phyloP scores from a whole-genome alignment of 1,284 basidiomycete species.

The Tremellales sp. region DNA sequence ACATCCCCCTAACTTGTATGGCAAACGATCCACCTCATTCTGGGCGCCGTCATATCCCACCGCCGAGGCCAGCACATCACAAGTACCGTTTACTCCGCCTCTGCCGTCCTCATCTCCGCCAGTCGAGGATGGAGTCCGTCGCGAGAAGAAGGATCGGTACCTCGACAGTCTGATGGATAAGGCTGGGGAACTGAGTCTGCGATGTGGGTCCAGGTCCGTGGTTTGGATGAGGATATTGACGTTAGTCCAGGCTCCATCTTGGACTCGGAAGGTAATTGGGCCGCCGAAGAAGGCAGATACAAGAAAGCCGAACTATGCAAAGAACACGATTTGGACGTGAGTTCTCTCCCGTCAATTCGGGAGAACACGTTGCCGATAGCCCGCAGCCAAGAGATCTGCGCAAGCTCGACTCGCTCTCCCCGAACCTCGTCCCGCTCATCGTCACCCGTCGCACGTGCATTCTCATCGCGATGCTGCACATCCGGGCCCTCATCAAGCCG shows the following conservation, averaged over 20 bases:
- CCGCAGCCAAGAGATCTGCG: constrained; percentile 86
- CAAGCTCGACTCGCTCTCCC: constrained; percentile 91
- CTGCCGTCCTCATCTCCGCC: not conserved
- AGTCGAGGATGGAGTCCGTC: constrained; percentile 6
- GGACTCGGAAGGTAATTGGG: constrained; percentile 79
- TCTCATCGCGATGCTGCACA: constrained; percentile 89
- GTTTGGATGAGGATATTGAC: constrained; percentile 2
- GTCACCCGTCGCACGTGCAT: constrained; percentile 83
- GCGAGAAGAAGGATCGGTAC: constrained; percentile 33
- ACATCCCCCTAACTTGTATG: no score
- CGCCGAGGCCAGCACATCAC: not conserved
- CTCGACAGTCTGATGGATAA: constrained; percentile 48
- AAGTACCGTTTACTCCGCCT: constrained; percentile 12
- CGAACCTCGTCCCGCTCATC: constrained; percentile 92
- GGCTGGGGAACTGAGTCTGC: constrained; percentile 45
- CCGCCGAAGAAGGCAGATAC: constrained; percentile 84
- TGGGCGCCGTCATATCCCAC: constrained; percentile 21
- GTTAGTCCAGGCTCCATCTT: constrained; percentile 68
- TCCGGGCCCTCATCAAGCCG: constrained; percentile 89
- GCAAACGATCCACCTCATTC: constrained; percentile 20
- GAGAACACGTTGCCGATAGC: constrained; percentile 7
- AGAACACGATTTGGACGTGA: constrained; percentile 82
- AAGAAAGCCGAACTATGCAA: constrained; percentile 82
- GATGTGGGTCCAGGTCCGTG: constrained; percentile 30
- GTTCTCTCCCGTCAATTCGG: constrained; percentile 30